A percentile compares a stretch with the other conserved stretches of the same genome.
Evolutionary conservation across 345 rosid species (phyloP).

Genomic region (Aquilaria sinensis): DNA sequence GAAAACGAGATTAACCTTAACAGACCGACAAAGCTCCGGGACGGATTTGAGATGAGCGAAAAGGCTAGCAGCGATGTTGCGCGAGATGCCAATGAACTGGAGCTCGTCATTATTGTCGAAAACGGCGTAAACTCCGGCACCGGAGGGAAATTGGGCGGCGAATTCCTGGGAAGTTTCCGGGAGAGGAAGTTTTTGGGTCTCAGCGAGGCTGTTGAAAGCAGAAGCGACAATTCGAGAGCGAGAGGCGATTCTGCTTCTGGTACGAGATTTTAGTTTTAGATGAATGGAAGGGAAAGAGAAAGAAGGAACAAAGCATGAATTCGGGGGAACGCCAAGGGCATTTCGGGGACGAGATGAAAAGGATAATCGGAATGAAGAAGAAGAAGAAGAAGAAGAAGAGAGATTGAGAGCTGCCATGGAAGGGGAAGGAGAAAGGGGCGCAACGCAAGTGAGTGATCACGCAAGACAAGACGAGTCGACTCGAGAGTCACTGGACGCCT

Average conservation of each 20-base stretch:
- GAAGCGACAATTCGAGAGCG: constrained; percentile 31
- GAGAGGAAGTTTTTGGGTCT: constrained; percentile 35
- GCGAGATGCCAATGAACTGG: constrained; percentile 81
- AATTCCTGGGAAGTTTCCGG: constrained; percentile 30
- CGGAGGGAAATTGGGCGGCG: constrained; percentile 34
- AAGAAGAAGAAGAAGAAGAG: constrained; percentile 26
- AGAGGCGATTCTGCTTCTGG: constrained; percentile 15
- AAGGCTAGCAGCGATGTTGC: constrained; percentile 73
- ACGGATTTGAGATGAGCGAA: constrained; percentile 54
- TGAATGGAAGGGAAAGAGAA: constrained; percentile 32
- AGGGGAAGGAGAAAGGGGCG: not conserved
- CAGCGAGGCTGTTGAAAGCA: constrained; percentile 46
- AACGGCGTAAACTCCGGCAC: constrained; percentile 76
- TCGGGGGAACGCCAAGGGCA: constrained; percentile 32
- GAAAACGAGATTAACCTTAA: constrained; percentile 41
- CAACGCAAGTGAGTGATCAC: too few species aligned
- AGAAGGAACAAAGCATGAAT: constrained; percentile 35
- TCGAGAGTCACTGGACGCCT: not conserved
- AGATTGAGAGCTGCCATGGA: constrained; percentile 49
- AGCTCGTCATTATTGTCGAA: constrained; percentile 54
- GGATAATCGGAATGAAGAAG: constrained; percentile 25
- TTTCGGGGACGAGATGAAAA: constrained; percentile 26
- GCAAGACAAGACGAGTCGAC: not conserved
- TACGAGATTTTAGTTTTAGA: constrained; percentile 18
- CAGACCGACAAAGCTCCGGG: constrained; percentile 66